phyloP scores from a whole-genome alignment of 495 filamentous ascomycete species.

The Annulohypoxylon stygium region DNA sequence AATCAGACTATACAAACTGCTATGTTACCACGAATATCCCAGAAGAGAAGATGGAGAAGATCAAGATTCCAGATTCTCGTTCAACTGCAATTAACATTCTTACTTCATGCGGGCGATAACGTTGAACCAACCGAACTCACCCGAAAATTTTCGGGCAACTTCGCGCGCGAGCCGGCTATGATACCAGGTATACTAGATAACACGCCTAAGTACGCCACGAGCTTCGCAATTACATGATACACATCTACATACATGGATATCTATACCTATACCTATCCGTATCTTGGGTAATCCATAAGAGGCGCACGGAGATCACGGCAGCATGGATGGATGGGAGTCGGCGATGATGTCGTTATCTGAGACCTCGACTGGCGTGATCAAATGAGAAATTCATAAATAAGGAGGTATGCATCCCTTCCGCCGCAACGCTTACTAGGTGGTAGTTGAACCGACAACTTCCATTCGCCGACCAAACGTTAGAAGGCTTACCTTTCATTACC shows the following conservation, averaged over 20 bases:
- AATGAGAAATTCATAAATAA: slow-evolving; percentile 36
- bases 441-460: slow-evolving; percentile 22
- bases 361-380: slow-evolving; percentile 38
- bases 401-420: slow-evolving; percentile 39
- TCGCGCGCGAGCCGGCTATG: slow-evolving; percentile 34
- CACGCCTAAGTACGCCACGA: background rate
- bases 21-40: slow-evolving; percentile 4
- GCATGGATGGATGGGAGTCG: too few relatives aligned
- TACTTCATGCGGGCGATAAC: slow-evolving; percentile 29
- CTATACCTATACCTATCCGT: slow-evolving; percentile 29
- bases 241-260: background rate
- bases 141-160: slow-evolving; percentile 31
- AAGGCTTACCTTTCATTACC: slow-evolving; percentile 17
- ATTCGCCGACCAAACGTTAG: slow-evolving; percentile 26
- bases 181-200: background rate
- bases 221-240: background rate
- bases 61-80: slow-evolving; percentile 12
- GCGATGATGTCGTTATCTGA: slow-evolving; percentile 18
- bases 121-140: slow-evolving; percentile 22
- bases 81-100: slow-evolving; percentile 15
- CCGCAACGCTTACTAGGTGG: slow-evolving; percentile 34
- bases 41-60: slow-evolving; percentile 1
- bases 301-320: background rate
- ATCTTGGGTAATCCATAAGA: slow-evolving; percentile 21
- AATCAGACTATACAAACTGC: background rate